Conservation (phyloP, 1,139 yeast genomes). For the Williopsis jadinii region DNA sequence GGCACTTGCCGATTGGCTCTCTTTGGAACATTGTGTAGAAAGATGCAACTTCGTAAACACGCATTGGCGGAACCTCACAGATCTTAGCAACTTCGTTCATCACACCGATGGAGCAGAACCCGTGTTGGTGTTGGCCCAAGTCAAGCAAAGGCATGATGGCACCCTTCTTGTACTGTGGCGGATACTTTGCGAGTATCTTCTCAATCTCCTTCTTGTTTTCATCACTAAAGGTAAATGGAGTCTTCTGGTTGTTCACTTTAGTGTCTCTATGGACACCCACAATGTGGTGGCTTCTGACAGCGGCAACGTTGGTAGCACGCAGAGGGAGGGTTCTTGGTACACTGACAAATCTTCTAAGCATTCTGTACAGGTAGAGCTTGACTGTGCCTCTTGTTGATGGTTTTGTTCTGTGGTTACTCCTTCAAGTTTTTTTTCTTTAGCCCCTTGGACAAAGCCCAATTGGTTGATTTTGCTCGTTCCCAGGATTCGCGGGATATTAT, state of each 20-base stretch:
- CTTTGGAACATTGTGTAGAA: constrained; percentile 91
- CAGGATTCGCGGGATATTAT: no score
- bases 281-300: constrained; percentile 14
- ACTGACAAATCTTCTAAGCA: background rate
- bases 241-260: constrained; percentile 55
- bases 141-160: constrained; percentile 87
- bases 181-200: constrained; percentile 71
- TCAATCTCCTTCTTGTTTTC: constrained; percentile 67
- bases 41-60: constrained; percentile 91
- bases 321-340: no score
- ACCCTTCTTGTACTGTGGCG: constrained; percentile 80
- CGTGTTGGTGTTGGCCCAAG: constrained; percentile 83
- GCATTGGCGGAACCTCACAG: constrained; percentile 90
- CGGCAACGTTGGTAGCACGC: no score
- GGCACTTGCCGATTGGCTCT: constrained; percentile 81
- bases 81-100: constrained; percentile 89
- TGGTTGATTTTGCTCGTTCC: no score
- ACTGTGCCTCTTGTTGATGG: no score
- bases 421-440: no score
- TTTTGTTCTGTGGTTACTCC: no score
- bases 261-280: constrained; percentile 63
- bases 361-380: no score
- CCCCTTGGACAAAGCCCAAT: no score
- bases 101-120: constrained; percentile 82
- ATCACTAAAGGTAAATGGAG: constrained; percentile 69